Percentiles rank a stretch among this genome's conserved stretches.
These are phyloP conservation scores for Cystobasidium onofrii DNA, from an alignment of 768 basidiomycete species.

Conservation along the genomic window DNA sequence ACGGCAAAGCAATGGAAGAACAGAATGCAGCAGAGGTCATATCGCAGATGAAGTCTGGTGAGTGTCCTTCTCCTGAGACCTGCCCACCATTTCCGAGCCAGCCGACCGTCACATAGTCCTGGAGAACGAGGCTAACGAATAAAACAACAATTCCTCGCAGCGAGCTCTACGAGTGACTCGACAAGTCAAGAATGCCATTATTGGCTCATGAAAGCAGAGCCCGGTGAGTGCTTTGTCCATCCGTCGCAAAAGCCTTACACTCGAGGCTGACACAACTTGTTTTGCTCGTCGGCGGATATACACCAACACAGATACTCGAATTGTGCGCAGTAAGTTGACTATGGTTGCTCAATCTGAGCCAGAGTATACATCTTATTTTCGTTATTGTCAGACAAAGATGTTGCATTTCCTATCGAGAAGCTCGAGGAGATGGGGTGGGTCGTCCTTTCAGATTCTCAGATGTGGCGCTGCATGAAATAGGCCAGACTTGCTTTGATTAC, in stretches of 20 bases:
- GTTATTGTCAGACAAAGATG: constrained; percentile 9
- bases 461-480: too few species aligned
- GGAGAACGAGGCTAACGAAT: neutral
- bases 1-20: neutral
- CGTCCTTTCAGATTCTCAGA: too few species aligned
- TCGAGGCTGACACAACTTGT: neutral
- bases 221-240: neutral
- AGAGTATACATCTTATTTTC: neutral
- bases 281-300: neutral
- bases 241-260: neutral
- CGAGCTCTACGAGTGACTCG: neutral
- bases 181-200: neutral
- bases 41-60: neutral
- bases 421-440: constrained; percentile 15
- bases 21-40: neutral
- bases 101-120: too few species aligned
- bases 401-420: constrained; percentile 24
- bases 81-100: too few species aligned
- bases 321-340: constrained; percentile 5
- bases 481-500: neutral
- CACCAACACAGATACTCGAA: constrained; percentile 15
- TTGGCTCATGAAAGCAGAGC: constrained; percentile 26
- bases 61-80: neutral
- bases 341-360: too few species aligned
- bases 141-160: too few species aligned